phyloP scores from a whole-genome alignment of 1,284 basidiomycete genomes.

The Schizophyllum commune region DNA sequence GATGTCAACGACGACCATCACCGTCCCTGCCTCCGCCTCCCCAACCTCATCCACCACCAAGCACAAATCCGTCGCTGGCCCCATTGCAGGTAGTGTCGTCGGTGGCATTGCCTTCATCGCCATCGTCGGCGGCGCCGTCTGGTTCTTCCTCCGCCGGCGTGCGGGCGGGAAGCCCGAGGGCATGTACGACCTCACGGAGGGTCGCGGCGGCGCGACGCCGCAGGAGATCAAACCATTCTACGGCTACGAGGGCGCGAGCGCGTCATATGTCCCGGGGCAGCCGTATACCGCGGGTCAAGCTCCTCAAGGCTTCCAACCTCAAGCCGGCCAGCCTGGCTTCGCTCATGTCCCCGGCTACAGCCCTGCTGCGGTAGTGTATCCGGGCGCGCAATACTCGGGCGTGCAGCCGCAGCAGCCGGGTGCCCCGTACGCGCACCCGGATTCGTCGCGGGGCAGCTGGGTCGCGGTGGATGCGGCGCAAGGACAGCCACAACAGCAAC shows the following conservation, averaged over 20 bases:
- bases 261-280: no score
- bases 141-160: background rate
- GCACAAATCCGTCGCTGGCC: background rate
- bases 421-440: no score
- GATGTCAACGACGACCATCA: background rate
- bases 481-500: no score
- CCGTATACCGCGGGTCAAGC: no score
- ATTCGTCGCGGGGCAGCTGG: no score
- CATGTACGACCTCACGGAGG: background rate
- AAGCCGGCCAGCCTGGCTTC: no score
- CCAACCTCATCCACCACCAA: background rate
- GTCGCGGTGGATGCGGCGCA: background rate
- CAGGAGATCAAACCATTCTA: background rate
- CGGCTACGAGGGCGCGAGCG: background rate
- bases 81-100: background rate
- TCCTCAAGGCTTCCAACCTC: no score
- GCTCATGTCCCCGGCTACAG: no score
- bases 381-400: no score
- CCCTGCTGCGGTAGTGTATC: no score
- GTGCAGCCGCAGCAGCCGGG: no score
- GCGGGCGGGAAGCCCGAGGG: background rate
- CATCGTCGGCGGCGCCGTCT: background rate
- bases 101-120: background rate
- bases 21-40: background rate
- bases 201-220: background rate